Evolutionary conservation across 441 rosid species (phyloP), one percentile per base, ranked within the genome.

Genomic region (Populus trichocarpa): DNA sequence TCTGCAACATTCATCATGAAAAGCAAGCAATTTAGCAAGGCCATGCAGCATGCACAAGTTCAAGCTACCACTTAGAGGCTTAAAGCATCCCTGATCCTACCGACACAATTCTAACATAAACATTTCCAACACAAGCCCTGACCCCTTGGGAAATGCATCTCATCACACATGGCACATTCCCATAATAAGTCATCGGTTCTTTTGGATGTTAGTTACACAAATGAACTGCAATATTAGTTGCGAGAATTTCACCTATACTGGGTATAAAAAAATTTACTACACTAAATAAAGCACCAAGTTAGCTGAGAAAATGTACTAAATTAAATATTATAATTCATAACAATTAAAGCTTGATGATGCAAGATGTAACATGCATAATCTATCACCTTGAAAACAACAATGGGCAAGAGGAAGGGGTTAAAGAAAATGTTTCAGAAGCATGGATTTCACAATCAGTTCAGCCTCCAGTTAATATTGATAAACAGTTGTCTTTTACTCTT

Each of bases 1-100:
- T 68, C 94, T 86, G 81, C 40, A 78, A 67, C 75, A 42, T 36
- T 38, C 69, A 75, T 67, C 16, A 72, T 32, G 66, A 14, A 32
- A 18, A n/a, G 7, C 18, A 72, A 57, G 75, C 73, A 69, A 71
- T 18, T 5, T 35, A 33, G 28, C 13, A 63, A 35, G 65, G 32
- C 14, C 1, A 70, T 30, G 36, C 74, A 74, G 42, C 66, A 40
- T 40, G 35, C 50, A 72, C 22, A 32, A 42, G 20, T 28, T 26
- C 50, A 76, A 78, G 63, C 74, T 22, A 50, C 46, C 66, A 38
- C 30, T 6, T 13, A 5, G 8, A 35, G 65, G 50, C 40, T 71
- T 25, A 77, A 67, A 71, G 26, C 12, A 36, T 13, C 22, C 30
- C n/a, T 25, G 57, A 40, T 22, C 57, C 75, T 25, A 36, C 73